phyloP scores from a whole-genome alignment of 2,329 filamentous ascomycete genomes.

The Arthrobotrys entomopaga region DNA sequence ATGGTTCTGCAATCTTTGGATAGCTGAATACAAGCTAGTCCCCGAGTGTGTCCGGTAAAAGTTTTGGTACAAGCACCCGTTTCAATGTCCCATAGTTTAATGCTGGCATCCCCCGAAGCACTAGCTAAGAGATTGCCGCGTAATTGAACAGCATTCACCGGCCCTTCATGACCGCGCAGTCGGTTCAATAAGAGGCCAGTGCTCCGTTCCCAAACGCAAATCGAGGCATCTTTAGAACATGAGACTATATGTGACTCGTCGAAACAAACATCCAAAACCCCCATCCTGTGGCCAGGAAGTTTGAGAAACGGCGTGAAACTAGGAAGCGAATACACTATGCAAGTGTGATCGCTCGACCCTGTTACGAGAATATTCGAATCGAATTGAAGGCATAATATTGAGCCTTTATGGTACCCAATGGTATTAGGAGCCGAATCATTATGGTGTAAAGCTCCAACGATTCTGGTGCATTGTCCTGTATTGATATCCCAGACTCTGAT shows the following conservation, averaged over 20 bases:
- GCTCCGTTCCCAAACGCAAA: slow-evolving; percentile 91
- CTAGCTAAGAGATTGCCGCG: slow-evolving; percentile 92
- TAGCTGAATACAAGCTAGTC: slow-evolving; percentile 94
- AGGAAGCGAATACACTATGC: slow-evolving; percentile 88
- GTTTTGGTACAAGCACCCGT: slow-evolving; percentile 89
- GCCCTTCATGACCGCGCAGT: slow-evolving; percentile 84
- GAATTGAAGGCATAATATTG: slow-evolving; percentile 93
- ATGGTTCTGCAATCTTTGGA: slow-evolving; percentile 94
- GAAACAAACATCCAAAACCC: slow-evolving; percentile 92
- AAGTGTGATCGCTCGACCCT: slow-evolving; percentile 89
- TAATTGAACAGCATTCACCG: slow-evolving; percentile 95
- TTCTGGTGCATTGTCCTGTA: slow-evolving; percentile 82
- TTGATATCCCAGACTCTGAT: slow-evolving; percentile 96
- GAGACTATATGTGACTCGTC: slow-evolving; percentile 93
- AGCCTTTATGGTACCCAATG: slow-evolving; percentile 80
- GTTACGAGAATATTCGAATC: slow-evolving; percentile 93
- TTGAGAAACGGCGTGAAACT: slow-evolving; percentile 82
- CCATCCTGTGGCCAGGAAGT: slow-evolving; percentile 80
- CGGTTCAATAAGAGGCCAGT: slow-evolving; percentile 80
- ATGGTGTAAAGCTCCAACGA: slow-evolving; percentile 77
- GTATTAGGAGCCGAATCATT: slow-evolving; percentile 65
- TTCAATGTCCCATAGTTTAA: slow-evolving; percentile 95
- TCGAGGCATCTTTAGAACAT: slow-evolving; percentile 93
- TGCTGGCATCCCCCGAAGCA: slow-evolving; percentile 90
- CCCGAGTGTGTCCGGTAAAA: slow-evolving; percentile 88